Evolutionary conservation across 1,139 yeast genomes (phyloP).

Genomic region (Saccharomyces uvarum): DNA sequence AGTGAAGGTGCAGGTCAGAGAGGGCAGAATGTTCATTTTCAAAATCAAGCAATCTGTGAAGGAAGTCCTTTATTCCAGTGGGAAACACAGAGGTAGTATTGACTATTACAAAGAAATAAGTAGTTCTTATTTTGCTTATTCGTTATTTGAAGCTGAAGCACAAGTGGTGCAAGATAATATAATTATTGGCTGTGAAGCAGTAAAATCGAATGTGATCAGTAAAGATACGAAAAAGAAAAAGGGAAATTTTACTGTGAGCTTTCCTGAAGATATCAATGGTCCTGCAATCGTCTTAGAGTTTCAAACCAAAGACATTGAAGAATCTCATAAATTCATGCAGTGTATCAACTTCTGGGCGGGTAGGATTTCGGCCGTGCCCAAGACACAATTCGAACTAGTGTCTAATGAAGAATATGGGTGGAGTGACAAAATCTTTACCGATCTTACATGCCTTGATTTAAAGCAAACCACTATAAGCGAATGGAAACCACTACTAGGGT

Average conservation of each 20-base stretch:
- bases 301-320: constrained; percentile 54
- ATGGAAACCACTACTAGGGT: constrained; percentile 38
- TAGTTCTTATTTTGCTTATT: constrained; percentile 16
- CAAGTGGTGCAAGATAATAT: constrained; percentile 24
- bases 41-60: constrained; percentile 5
- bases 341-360: constrained; percentile 91
- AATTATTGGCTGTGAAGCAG: constrained; percentile 12
- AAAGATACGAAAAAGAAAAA: constrained; percentile 15
- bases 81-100: constrained; percentile 29
- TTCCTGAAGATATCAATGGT: constrained; percentile 33
- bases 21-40: constrained; percentile 26
- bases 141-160: constrained; percentile 21
- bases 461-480: constrained; percentile 19
- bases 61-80: neutral
- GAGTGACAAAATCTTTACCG: constrained; percentile 36
- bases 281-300: constrained; percentile 22
- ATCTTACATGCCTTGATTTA: neutral
- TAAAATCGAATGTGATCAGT: neutral
- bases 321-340: constrained; percentile 64
- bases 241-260: constrained; percentile 31
- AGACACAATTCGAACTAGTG: constrained; percentile 44
- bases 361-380: constrained; percentile 70
- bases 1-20: constrained; percentile 18
- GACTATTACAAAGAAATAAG: constrained; percentile 26
- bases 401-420: constrained; percentile 81